A percentile compares a stretch with the other conserved stretches of the same genome.
These are phyloP conservation scores for Harringtonia aguacate DNA, from an alignment of 2,329 filamentous ascomycete genomes.

Conservation along the genomic window DNA sequence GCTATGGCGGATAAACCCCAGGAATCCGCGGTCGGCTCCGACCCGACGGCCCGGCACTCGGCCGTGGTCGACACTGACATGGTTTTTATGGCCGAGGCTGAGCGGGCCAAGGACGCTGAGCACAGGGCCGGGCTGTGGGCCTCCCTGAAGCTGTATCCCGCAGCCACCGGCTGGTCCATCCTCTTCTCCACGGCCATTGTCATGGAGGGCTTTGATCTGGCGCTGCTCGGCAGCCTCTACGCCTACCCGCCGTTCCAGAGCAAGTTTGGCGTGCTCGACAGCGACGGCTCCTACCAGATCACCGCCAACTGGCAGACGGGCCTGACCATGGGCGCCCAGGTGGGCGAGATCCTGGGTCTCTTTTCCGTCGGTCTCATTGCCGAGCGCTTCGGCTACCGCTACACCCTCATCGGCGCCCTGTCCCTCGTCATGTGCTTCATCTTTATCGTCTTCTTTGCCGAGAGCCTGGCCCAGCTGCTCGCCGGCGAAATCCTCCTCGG, in stretches of 20 bases:
- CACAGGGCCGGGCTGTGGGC: too few relatives aligned
- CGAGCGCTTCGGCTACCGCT: conserved; percentile 57
- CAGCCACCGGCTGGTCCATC: conserved; percentile 74
- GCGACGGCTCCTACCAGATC: conserved; percentile 39
- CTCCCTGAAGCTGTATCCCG: conserved; percentile 85
- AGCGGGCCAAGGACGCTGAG: too few relatives aligned
- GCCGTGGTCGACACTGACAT: too few relatives aligned
- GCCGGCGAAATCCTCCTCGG: conserved; percentile 53
- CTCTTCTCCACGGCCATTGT: conserved; percentile 83
- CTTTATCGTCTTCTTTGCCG: conserved; percentile 54
- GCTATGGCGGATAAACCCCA: too few relatives aligned
- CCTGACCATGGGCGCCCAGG: conserved; percentile 41
- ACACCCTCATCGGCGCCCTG: conserved; percentile 50
- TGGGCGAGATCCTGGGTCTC: conserved; percentile 57
- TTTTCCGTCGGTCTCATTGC: conserved; percentile 55
- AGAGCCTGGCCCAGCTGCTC: conserved; percentile 46
- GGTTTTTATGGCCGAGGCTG: too few relatives aligned
- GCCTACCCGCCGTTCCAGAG: conserved; percentile 37
- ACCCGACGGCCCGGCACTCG: too few relatives aligned
- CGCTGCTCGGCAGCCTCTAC: conserved; percentile 70
- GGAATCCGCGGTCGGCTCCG: too few relatives aligned
- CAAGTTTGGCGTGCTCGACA: conserved; percentile 42
- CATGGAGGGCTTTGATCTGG: conserved; percentile 86
- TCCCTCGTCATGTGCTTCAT: conserved; percentile 44
- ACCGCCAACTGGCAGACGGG: conserved; percentile 52